These are phyloP conservation scores for Corrigiola litoralis DNA, from an alignment of 179 eudicot genomes.

Conservation along the genomic window DNA sequence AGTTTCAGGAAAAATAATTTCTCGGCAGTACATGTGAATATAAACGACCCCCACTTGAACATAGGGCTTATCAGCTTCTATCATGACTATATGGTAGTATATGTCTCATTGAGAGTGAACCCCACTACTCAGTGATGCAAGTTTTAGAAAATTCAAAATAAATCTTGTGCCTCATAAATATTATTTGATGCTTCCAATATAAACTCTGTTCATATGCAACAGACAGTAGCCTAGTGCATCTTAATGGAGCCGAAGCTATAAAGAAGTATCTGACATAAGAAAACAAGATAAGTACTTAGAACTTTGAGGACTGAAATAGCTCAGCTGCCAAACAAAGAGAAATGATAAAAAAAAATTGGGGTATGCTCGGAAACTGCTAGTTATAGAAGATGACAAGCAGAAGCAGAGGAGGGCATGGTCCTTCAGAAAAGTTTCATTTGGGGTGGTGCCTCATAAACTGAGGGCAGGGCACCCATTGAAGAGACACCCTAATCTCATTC, in stretches of 20 bases:
- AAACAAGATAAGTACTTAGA: constrained; percentile 20
- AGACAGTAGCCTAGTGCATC: constrained; percentile 16
- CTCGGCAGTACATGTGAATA: constrained; percentile 17
- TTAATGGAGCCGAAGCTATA: constrained; percentile 12
- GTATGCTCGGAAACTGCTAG: constrained; percentile 2
- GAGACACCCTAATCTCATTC: constrained; percentile 28
- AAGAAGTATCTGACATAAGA: no score
- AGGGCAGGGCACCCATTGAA: constrained; percentile 29
- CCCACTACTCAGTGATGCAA: constrained; percentile 5
- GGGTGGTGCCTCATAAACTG: constrained; percentile 28
- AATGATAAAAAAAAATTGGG: constrained; percentile 1
- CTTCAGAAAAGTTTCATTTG: not conserved
- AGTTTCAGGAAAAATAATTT: constrained; percentile 7
- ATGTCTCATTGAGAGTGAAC: constrained; percentile 14
- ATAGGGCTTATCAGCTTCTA: constrained; percentile 17
- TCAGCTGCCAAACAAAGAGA: constrained; percentile 24
- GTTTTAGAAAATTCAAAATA: not conserved
- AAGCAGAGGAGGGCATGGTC: constrained; percentile 15
- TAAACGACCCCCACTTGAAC: constrained; percentile 18
- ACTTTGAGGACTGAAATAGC: constrained; percentile 25
- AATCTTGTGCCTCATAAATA: constrained; percentile 12
- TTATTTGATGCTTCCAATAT: constrained; percentile 11
- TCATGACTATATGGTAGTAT: constrained; percentile 16
- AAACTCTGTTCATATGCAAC: no score
- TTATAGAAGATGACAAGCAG: constrained; percentile 17